phyloP scores from a whole-genome alignment of 768 basidiomycete genomes.

The Suillus spraguei region DNA sequence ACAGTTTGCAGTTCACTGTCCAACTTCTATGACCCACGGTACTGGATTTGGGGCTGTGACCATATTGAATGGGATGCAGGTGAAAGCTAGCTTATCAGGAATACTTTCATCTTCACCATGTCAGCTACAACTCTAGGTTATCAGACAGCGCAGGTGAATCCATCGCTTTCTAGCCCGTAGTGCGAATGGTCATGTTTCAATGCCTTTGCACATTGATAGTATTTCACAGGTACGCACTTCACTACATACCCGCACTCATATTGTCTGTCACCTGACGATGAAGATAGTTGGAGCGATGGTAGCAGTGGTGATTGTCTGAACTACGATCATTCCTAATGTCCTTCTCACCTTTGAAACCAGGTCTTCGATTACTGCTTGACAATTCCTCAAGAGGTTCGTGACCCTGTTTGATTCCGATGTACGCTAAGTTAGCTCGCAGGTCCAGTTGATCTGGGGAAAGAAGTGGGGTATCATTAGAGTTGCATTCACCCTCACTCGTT shows the following conservation, averaged over 20 bases:
- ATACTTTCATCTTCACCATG: background rate
- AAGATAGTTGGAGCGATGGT: background rate
- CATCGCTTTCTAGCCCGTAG: background rate
- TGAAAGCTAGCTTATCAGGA: background rate
- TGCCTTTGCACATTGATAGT: background rate
- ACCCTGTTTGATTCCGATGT: background rate
- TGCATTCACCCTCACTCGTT: constrained; percentile 4
- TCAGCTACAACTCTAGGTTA: background rate
- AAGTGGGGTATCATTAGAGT: background rate
- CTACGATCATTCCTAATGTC: background rate
- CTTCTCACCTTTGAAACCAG: background rate
- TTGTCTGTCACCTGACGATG: background rate
- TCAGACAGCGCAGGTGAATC: background rate
- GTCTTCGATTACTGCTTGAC: constrained; percentile 9
- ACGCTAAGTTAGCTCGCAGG: background rate
- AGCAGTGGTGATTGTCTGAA: background rate
- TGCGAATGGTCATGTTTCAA: background rate
- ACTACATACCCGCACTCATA: background rate
- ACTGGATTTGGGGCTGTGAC: background rate
- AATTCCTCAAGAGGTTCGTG: constrained; percentile 9
- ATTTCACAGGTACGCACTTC: constrained; percentile 1
- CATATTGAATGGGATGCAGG: background rate
- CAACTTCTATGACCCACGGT: background rate
- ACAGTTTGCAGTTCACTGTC: background rate
- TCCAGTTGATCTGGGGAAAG: constrained; percentile 10